These are phyloP conservation scores for Amylostereum chailletii DNA, from an alignment of 1,284 basidiomycete genomes.

Conservation along the genomic window DNA sequence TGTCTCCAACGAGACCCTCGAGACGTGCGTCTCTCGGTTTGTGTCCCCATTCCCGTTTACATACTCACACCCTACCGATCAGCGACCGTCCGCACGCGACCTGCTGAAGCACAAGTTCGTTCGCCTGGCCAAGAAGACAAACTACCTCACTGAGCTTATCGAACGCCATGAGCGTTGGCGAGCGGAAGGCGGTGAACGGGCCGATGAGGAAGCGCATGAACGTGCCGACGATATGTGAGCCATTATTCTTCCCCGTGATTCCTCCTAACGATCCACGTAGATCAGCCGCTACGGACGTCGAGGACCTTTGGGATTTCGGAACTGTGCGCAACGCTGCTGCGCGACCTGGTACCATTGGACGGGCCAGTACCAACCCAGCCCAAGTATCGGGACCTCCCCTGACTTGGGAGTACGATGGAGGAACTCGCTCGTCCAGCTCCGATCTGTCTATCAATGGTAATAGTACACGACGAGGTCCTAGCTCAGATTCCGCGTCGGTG, in stretches of 20 bases:
- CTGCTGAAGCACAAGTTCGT: constrained; percentile 96
- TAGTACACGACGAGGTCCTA: constrained; percentile 8
- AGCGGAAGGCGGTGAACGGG: constrained; percentile 77
- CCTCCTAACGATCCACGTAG: constrained; percentile 23
- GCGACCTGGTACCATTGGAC: constrained; percentile 45
- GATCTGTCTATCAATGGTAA: constrained; percentile 23
- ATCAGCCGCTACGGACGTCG: constrained; percentile 50
- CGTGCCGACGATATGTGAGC: constrained; percentile 53
- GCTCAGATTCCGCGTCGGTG: constrained; percentile 15
- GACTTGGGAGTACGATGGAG: constrained; percentile 70
- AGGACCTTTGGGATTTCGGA: constrained; percentile 94
- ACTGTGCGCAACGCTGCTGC: constrained; percentile 66
- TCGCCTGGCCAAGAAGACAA: constrained; percentile 89
- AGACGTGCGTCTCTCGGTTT: constrained; percentile 46
- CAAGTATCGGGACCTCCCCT: constrained; percentile 56
- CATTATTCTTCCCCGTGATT: constrained; percentile 3
- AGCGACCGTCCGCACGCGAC: constrained; percentile 92
- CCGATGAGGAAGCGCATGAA: constrained; percentile 63
- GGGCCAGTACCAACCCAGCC: constrained; percentile 40
- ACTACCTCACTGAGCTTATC: constrained; percentile 90
- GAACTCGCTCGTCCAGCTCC: constrained; percentile 28
- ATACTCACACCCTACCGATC: constrained; percentile 10
- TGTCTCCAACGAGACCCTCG: constrained; percentile 93
- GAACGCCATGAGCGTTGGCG: constrained; percentile 92
- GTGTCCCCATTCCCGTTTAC: background rate